A percentile compares a stretch with the other conserved stretches of the same genome.
Conservation (phyloP, 2,329 filamentous ascomycete species). For the Cladosporium sp. region DNA sequence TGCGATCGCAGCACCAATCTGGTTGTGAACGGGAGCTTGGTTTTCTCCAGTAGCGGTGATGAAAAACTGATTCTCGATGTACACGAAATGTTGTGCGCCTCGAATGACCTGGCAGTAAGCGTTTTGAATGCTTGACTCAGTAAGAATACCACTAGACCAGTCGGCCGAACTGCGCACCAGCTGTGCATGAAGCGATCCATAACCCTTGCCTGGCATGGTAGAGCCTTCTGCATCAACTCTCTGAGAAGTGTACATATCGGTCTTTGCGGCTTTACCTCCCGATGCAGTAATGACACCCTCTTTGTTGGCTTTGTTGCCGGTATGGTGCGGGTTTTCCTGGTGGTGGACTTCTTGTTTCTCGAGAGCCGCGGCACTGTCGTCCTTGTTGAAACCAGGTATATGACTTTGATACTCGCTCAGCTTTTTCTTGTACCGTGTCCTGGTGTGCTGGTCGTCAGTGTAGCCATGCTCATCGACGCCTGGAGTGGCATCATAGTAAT, state of each 20-base stretch:
- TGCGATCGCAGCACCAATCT: constrained; percentile 82
- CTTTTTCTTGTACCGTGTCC: constrained; percentile 24
- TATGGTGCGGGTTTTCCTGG: constrained; percentile 30
- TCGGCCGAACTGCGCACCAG: constrained; percentile 85
- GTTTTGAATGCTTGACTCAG: constrained; percentile 81
- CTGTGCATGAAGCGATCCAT: constrained; percentile 74
- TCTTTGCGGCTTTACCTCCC: constrained; percentile 29
- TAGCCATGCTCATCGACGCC: constrained; percentile 31
- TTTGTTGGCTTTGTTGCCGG: constrained; percentile 30
- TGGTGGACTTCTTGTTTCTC: constrained; percentile 14
- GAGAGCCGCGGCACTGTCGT: constrained; percentile 12
- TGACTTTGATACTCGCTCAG: constrained; percentile 19
- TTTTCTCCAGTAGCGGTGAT: constrained; percentile 90
- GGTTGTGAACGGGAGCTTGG: constrained; percentile 80
- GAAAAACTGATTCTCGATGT: constrained; percentile 99
- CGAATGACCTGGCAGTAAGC: constrained; percentile 81
- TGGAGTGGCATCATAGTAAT: constrained; percentile 27
- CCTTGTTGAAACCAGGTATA: constrained; percentile 16
- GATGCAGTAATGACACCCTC: constrained; percentile 30
- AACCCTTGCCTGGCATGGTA: background rate
- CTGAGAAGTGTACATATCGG: constrained; percentile 24
- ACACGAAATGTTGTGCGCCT: constrained; percentile 86
- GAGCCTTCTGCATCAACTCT: constrained; percentile 17
- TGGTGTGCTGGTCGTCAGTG: constrained; percentile 26
- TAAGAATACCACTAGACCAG: constrained; percentile 88